phyloP scores from a whole-genome alignment of 805 yeast species.

The Teunomyces aglyptinius region DNA sequence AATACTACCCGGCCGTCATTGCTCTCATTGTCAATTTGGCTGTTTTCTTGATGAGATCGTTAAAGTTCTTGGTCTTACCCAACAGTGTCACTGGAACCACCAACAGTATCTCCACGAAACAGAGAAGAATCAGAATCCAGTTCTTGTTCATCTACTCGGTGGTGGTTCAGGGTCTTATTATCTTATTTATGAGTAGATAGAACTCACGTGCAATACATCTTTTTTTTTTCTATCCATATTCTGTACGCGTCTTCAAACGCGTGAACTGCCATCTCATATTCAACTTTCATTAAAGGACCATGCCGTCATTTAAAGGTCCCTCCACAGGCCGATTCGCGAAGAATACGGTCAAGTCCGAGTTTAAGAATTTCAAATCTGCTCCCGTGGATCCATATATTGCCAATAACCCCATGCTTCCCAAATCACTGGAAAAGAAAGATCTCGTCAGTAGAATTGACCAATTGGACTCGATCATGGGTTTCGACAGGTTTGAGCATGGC shows the following conservation, averaged over 20 bases:
- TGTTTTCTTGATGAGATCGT: conserved; percentile 65
- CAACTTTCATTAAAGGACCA: neutral
- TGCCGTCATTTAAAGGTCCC: conserved; percentile 42
- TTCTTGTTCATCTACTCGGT: conserved; percentile 84
- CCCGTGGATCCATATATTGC: conserved; percentile 18
- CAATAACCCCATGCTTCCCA: conserved; percentile 36
- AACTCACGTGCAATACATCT: neutral
- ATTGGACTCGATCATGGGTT: conserved; percentile 84
- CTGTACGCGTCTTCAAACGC: neutral
- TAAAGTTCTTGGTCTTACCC: conserved; percentile 67
- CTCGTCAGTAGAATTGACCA: conserved; percentile 60
- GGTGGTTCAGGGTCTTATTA: conserved; percentile 69
- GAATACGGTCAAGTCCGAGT: conserved; percentile 27
- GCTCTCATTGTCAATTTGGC: conserved; percentile 46
- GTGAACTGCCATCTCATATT: no score
- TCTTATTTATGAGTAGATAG: conserved; percentile 63
- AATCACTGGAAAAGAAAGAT: conserved; percentile 46
- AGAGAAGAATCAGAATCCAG: conserved; percentile 79
- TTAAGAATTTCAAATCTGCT: conserved; percentile 9
- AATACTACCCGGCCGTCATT: conserved; percentile 34
- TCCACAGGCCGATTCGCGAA: conserved; percentile 53
- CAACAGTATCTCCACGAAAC: conserved; percentile 60
- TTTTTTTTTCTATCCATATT: neutral
- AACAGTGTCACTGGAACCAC: conserved; percentile 37
- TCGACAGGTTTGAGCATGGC: conserved; percentile 72